Conservation (phyloP, 2,329 filamentous ascomycete species). For the Dactylellina haptotyla region DNA sequence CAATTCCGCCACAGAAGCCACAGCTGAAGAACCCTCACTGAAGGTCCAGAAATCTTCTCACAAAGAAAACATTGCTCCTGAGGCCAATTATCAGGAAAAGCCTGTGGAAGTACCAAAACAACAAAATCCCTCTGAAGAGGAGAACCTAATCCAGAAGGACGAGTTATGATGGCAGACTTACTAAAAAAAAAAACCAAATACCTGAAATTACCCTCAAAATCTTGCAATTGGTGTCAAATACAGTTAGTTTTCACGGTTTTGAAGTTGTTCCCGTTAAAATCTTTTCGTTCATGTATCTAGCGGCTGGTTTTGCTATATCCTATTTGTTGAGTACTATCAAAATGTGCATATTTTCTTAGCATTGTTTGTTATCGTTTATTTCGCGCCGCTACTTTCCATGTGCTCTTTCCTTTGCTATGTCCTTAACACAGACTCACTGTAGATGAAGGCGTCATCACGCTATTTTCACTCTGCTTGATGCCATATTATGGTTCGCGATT, state of each 20-base stretch:
- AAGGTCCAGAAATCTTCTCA: not conserved
- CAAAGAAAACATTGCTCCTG: not conserved
- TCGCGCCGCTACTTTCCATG: not conserved
- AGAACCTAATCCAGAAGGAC: slow-evolving; percentile 20
- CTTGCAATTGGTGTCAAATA: slow-evolving; percentile 6
- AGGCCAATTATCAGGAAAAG: slow-evolving; percentile 7
- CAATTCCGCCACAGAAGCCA: slow-evolving; percentile 29
- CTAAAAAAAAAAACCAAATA: not conserved
- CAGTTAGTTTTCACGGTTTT: slow-evolving; percentile 2
- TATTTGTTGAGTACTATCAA: slow-evolving; percentile 13
- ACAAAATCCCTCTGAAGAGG: not conserved
- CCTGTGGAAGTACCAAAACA: not conserved
- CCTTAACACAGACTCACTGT: not conserved
- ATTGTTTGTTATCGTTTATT: slow-evolving; percentile 3
- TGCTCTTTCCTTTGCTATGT: not conserved
- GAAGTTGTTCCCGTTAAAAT: slow-evolving; percentile 12
- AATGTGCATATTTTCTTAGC: slow-evolving; percentile 27
- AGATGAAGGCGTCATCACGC: too few species aligned
- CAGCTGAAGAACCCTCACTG: slow-evolving; percentile 41
- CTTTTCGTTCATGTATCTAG: slow-evolving; percentile 43
- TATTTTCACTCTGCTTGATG: too few species aligned
- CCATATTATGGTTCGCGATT: too few species aligned
- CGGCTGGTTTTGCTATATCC: slow-evolving; percentile 28
- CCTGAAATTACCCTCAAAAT: not conserved
- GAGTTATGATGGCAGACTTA: slow-evolving; percentile 27